Conservation (phyloP, 306 rosid genomes). For the Quercus alba region DNA sequence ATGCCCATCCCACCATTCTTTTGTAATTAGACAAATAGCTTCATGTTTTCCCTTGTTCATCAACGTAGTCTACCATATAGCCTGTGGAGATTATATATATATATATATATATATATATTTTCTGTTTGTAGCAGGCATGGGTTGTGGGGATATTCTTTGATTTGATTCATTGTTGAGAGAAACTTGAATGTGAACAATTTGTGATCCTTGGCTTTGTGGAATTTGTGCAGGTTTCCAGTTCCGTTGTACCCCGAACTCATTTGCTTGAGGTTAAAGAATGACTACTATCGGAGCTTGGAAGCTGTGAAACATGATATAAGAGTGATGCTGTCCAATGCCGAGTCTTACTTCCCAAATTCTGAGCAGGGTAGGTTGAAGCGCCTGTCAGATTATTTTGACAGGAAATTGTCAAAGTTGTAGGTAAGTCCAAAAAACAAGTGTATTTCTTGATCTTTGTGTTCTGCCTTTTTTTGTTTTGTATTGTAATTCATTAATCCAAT, state of each 20-base stretch:
- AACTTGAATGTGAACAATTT: slow-evolving; percentile 2
- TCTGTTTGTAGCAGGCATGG: neutral
- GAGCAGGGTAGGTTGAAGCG: slow-evolving; percentile 38
- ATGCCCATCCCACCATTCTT: neutral
- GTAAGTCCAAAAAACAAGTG: slow-evolving; percentile 15
- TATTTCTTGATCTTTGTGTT: slow-evolving; percentile 15
- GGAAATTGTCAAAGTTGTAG: slow-evolving; percentile 58
- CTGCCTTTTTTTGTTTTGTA: neutral
- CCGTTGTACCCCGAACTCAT: slow-evolving; percentile 68
- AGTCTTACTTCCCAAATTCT: slow-evolving; percentile 27
- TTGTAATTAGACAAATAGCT: neutral
- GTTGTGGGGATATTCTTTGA: neutral
- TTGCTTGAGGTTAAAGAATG: slow-evolving; percentile 47
- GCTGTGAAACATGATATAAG: slow-evolving; percentile 64
- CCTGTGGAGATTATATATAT: neutral
- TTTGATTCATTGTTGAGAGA: neutral
- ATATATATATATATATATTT: neutral
- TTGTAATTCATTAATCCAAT: slow-evolving; percentile 41
- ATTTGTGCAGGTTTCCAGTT: slow-evolving; percentile 55
- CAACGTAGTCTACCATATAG: neutral
- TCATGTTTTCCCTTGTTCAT: neutral
- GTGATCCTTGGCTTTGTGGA: slow-evolving; percentile 21
- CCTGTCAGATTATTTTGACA: slow-evolving; percentile 44
- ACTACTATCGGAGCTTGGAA: slow-evolving; percentile 71
- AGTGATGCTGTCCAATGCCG: slow-evolving; percentile 57